A percentile compares a stretch with the other conserved stretches of the same genome.
Conservation (phyloP, 192 early-diverging fungal species). For the Coemansia sp. region DNA sequence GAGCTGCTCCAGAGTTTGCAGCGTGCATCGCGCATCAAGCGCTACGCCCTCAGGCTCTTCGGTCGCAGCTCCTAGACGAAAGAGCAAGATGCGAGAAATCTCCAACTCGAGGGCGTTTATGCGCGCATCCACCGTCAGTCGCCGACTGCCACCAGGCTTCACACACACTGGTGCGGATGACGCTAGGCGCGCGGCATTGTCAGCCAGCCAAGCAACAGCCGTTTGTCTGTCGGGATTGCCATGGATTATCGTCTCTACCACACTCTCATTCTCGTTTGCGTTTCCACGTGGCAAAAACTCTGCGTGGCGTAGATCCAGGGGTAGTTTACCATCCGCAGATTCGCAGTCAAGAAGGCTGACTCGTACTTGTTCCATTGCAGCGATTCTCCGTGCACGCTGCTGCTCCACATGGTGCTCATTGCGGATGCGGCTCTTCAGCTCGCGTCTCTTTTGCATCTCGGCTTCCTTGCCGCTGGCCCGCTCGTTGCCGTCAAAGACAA, state of each 20-base stretch:
- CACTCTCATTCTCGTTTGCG: not conserved
- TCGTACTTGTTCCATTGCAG: constrained; percentile 4
- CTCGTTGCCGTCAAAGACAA: constrained; percentile 68
- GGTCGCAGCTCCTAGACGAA: constrained; percentile 13
- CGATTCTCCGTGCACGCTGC: constrained; percentile 27
- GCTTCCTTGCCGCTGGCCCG: constrained; percentile 59
- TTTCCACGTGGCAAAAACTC: not conserved
- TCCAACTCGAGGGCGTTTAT: constrained; percentile 31
- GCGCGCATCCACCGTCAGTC: constrained; percentile 20
- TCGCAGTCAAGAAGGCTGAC: constrained; percentile 8
- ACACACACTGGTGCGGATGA: not conserved
- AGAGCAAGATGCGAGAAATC: constrained; percentile 20
- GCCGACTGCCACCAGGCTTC: not conserved
- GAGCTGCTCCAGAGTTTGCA: constrained; percentile 18
- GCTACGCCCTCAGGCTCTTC: not conserved
- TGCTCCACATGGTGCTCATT: constrained; percentile 24
- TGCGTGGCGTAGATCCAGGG: constrained; percentile 1
- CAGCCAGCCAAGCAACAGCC: constrained; percentile 4
- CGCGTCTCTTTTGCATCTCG: constrained; percentile 45
- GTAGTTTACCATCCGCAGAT: not conserved
- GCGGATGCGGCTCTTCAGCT: constrained; percentile 15
- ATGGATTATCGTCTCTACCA: not conserved
- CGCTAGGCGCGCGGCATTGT: not conserved
- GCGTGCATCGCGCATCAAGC: not conserved
- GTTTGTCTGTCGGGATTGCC: constrained; percentile 1